Conservation (phyloP, 1,284 basidiomycete species). For the Trichosporon sp. region DNA sequence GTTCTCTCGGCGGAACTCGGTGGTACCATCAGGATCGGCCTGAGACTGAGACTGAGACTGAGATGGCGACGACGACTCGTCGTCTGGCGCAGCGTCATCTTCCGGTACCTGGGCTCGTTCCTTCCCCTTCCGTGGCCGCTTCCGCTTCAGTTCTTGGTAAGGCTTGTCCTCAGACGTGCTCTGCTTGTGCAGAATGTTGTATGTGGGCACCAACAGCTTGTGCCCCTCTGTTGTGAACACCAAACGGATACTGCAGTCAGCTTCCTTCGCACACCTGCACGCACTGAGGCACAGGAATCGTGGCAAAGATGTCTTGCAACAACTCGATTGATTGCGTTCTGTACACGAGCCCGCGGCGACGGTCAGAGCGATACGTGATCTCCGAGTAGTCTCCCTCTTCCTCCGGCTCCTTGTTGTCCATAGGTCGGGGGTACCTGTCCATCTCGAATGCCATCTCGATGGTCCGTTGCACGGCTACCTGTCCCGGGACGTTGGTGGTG, state of each 20-base stretch:
- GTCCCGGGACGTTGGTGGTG: constrained; percentile 11
- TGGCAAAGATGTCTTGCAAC: constrained; percentile 6
- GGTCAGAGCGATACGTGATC: constrained; percentile 17
- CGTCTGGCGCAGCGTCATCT: neutral
- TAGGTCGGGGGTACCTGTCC: constrained; percentile 30
- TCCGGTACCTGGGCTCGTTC: constrained; percentile 1
- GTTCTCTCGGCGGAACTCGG: constrained; percentile 3
- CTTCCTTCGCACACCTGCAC: too few relatives aligned
- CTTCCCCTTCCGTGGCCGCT: constrained; percentile 49
- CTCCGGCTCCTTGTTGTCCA: constrained; percentile 8
- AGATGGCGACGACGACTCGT: neutral
- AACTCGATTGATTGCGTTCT: neutral
- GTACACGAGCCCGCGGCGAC: constrained; percentile 2
- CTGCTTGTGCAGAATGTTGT: constrained; percentile 21
- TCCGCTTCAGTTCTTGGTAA: constrained; percentile 26
- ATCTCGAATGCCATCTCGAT: constrained; percentile 30
- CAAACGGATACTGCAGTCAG: constrained; percentile 24
- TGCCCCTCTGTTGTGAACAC: constrained; percentile 4
- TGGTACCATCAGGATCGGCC: neutral
- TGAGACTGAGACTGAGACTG: neutral
- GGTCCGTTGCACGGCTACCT: constrained; percentile 16
- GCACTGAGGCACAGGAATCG: constrained; percentile 13
- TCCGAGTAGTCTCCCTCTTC: constrained; percentile 17
- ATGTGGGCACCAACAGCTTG: constrained; percentile 29
- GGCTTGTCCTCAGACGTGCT: constrained; percentile 19